Conservation (phyloP, 2,329 filamentous ascomycete species). For the Didymella arachidicola region DNA sequence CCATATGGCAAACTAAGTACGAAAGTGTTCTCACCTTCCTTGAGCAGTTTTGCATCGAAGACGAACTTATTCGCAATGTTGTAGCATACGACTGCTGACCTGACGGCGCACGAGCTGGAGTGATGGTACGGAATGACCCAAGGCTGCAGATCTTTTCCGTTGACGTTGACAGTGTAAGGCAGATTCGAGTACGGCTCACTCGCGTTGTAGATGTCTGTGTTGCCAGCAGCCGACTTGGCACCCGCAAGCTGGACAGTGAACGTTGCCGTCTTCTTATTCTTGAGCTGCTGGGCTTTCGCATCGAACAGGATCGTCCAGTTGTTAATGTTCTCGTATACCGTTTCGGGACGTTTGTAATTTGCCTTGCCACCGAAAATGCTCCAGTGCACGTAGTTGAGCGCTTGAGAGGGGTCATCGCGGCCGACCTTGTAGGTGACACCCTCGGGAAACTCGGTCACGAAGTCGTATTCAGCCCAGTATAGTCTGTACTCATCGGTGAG, state of each 20-base stretch:
- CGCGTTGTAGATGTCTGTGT: conserved; percentile 66
- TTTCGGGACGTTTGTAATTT: conserved; percentile 56
- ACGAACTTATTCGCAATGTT: conserved; percentile 67
- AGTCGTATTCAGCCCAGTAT: conserved; percentile 69
- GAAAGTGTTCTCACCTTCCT: conserved; percentile 63
- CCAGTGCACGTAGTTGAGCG: conserved; percentile 72
- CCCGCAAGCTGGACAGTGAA: conserved; percentile 70
- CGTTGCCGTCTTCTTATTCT: conserved; percentile 56
- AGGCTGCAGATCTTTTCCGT: conserved; percentile 55
- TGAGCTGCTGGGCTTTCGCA: conserved; percentile 47
- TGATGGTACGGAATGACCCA: conserved; percentile 68
- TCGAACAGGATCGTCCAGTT: conserved; percentile 30
- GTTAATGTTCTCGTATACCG: conserved; percentile 51
- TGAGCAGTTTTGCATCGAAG: conserved; percentile 61
- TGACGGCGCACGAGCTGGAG: conserved; percentile 66
- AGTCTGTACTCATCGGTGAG: conserved; percentile 65
- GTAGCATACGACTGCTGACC: conserved; percentile 68
- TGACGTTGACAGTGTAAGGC: conserved; percentile 60
- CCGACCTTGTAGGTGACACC: conserved; percentile 67
- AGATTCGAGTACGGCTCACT: conserved; percentile 63
- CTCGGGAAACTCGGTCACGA: conserved; percentile 63
- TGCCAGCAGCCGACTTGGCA: conserved; percentile 67
- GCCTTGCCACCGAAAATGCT: conserved; percentile 66
- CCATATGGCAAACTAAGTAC: conserved; percentile 67
- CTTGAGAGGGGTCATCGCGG: conserved; percentile 56